Evolutionary conservation across 2,329 filamentous ascomycete genomes (phyloP).

Genomic region (Phyllosticta ampelicida): DNA sequence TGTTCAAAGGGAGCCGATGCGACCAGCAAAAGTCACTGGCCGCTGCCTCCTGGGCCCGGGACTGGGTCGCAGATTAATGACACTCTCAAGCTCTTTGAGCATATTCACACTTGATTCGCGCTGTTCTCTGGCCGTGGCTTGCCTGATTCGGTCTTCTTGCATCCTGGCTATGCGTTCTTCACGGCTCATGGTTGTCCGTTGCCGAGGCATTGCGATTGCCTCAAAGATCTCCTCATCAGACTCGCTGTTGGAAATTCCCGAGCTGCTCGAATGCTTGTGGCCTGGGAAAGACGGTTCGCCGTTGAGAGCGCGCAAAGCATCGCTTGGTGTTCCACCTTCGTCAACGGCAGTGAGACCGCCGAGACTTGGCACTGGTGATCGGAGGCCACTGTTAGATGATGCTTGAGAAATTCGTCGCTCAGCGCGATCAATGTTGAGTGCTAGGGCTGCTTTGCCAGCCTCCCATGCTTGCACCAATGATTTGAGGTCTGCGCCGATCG

Average conservation of each 20-base stretch:
- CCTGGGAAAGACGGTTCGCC: conserved; percentile 50
- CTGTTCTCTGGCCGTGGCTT: conserved; percentile 60
- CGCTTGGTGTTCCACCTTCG: conserved; percentile 44
- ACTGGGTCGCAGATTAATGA: conserved; percentile 45
- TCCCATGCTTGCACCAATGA: conserved; percentile 41
- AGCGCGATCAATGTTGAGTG: conserved; percentile 71
- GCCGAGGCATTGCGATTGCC: conserved; percentile 67
- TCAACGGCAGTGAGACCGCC: conserved; percentile 51
- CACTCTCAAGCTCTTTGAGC: conserved; percentile 83
- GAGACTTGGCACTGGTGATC: conserved; percentile 43
- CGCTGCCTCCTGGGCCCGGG: conserved; percentile 5
- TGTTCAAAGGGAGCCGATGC: not conserved
- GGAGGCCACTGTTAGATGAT: conserved; percentile 31
- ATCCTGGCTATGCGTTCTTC: conserved; percentile 84
- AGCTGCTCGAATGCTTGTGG: conserved; percentile 20
- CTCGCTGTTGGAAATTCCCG: conserved; percentile 39
- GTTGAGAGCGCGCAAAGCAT: conserved; percentile 68
- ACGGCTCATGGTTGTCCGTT: conserved; percentile 61
- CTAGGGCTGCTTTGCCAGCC: conserved; percentile 65
- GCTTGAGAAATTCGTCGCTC: conserved; percentile 49
- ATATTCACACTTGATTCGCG: conserved; percentile 77
- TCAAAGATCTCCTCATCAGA: conserved; percentile 77
- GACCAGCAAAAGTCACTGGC: conserved; percentile 7
- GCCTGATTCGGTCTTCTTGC: conserved; percentile 71
- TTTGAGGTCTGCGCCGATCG: conserved; percentile 78